Evolutionary conservation across 306 rosid genomes (phyloP).

Genomic region (Lupinus albus): DNA sequence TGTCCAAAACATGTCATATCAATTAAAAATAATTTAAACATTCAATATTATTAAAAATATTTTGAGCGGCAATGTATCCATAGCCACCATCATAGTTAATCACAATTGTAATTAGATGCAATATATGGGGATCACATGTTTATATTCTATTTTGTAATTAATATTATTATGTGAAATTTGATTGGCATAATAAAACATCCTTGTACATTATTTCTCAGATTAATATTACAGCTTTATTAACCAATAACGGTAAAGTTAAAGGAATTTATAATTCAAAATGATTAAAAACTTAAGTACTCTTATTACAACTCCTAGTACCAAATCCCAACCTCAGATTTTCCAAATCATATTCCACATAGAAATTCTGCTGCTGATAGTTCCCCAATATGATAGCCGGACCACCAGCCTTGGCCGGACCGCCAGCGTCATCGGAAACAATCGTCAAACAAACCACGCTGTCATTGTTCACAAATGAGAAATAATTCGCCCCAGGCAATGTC

Average conservation of each 20-base stretch:
- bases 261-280: too few species aligned
- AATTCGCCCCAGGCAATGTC: slow-evolving; percentile 58
- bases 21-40: too few species aligned
- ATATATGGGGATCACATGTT: too few species aligned
- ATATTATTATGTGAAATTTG: too few species aligned
- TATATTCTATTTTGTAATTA: too few species aligned
- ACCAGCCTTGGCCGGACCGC: slow-evolving; percentile 19
- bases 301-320: slow-evolving; percentile 51
- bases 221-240: too few species aligned
- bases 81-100: neutral
- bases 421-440: slow-evolving; percentile 45
- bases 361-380: slow-evolving; percentile 82
- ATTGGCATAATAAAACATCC: too few species aligned
- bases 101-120: too few species aligned
- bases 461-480: slow-evolving; percentile 55
- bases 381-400: slow-evolving; percentile 88
- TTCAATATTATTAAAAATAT: too few species aligned
- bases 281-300: neutral
- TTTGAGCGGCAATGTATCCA: slow-evolving; percentile 5
- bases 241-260: too few species aligned
- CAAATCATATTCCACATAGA: slow-evolving; percentile 74
- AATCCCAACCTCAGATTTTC: slow-evolving; percentile 70
- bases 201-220: too few species aligned
- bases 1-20: too few species aligned
- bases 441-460: slow-evolving; percentile 61